phyloP scores from a whole-genome alignment of 83 land plant species.

The Picea abies region DNA sequence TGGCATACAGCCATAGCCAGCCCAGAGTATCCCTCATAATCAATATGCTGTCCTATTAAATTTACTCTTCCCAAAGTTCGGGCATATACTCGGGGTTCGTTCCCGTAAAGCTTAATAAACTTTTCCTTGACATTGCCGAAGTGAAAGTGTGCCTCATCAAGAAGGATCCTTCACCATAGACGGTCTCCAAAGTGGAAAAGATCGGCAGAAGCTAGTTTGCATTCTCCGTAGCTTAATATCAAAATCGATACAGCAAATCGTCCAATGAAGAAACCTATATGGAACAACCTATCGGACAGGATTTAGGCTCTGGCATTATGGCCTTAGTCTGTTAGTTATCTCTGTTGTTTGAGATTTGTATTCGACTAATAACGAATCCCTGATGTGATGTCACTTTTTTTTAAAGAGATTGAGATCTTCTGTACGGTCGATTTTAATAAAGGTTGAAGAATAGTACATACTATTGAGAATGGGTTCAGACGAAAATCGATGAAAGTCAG shows the following conservation, averaged over 20 bases:
- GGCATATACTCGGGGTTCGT: slow-evolving; percentile 69
- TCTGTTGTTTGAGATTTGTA: too few relatives aligned
- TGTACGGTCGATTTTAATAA: too few relatives aligned
- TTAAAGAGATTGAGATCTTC: too few relatives aligned
- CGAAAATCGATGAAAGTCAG: too few relatives aligned
- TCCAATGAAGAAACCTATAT: too few relatives aligned
- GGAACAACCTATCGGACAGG: too few relatives aligned
- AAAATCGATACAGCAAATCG: not conserved
- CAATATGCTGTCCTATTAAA: slow-evolving; percentile 97
- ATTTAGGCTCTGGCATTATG: too few relatives aligned
- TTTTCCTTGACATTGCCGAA: slow-evolving; percentile 57
- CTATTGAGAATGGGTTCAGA: too few relatives aligned
- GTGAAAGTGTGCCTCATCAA: slow-evolving; percentile 76
- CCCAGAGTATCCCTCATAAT: slow-evolving; percentile 97
- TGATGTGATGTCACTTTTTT: too few relatives aligned
- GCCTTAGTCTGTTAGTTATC: too few relatives aligned
- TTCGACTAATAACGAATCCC: too few relatives aligned
- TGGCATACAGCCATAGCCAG: slow-evolving; percentile 98
- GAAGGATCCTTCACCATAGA: slow-evolving; percentile 40
- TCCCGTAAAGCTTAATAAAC: slow-evolving; percentile 71
- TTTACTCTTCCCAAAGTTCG: slow-evolving; percentile 98
- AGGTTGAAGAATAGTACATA: too few relatives aligned
- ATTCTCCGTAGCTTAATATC: slow-evolving; percentile 40
- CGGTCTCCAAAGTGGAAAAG: slow-evolving; percentile 23
- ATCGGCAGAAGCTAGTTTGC: slow-evolving; percentile 69